Percentiles rank a stretch among this genome's conserved stretches.
Conservation (phyloP, 2,329 filamentous ascomycete genomes). For the Hypoxylon sp. region DNA sequence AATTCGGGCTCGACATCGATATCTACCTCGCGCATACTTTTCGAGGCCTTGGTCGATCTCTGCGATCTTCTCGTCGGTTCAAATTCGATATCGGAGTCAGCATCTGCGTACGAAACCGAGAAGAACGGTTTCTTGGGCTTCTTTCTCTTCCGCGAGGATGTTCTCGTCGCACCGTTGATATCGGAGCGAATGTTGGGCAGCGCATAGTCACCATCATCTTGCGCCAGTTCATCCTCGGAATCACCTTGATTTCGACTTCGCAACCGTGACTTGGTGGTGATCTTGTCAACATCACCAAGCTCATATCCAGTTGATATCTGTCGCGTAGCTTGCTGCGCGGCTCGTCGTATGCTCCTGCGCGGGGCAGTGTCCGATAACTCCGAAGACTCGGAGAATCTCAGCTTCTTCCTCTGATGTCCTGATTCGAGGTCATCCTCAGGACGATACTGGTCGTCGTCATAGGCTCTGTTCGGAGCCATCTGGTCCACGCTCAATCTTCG, state of each 20-base stretch:
- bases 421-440: slow-evolving; percentile 41
- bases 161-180: slow-evolving; percentile 39
- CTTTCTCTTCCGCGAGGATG: slow-evolving; percentile 38
- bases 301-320: slow-evolving; percentile 18
- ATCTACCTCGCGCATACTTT: slow-evolving; percentile 63
- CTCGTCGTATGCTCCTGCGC: slow-evolving; percentile 33
- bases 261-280: slow-evolving; percentile 39
- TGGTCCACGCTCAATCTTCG: slow-evolving; percentile 30
- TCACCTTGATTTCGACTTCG: slow-evolving; percentile 25
- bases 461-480: slow-evolving; percentile 7
- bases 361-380: not conserved
- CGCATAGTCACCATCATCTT: slow-evolving; percentile 37
- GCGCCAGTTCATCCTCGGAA: slow-evolving; percentile 51
- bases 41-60: slow-evolving; percentile 58
- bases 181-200: slow-evolving; percentile 47
- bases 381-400: slow-evolving; percentile 25
- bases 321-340: slow-evolving; percentile 20
- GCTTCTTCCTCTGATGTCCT: not conserved
- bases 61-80: slow-evolving; percentile 63
- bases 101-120: slow-evolving; percentile 38
- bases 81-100: slow-evolving; percentile 64
- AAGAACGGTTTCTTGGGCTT: slow-evolving; percentile 40
- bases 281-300: slow-evolving; percentile 7
- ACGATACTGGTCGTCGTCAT: not conserved
- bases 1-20: slow-evolving; percentile 70